Evolutionary conservation across 1,284 basidiomycete species (phyloP), one percentile per base, ranked within the genome.

Genomic region (Hemileia vastatrix): DNA sequence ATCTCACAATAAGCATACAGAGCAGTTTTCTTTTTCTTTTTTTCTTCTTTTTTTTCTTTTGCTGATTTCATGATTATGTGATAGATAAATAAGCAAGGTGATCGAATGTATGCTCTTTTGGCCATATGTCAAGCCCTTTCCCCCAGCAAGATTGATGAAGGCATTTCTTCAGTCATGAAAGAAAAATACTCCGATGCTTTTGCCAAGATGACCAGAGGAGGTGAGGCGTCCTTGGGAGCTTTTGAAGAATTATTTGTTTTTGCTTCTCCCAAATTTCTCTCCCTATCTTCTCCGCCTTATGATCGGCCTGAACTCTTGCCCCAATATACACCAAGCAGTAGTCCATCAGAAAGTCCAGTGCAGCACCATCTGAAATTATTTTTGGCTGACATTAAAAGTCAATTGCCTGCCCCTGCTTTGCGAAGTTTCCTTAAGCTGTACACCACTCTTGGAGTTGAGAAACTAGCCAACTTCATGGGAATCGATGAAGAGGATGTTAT

Each of bases 251-350:
- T 97, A 58, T 98, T 92, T 83, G 78, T 89, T 27, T 90, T 89
- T 67, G 89, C 93, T 11, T 94, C 90, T 77, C 94, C 94, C 11
- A 95, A 96, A 77, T 97, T 96, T 80, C 93, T 98, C 77, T 85
- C 85, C 6, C 89, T 90, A 66, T 94, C 91, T 77, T 67, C 73
- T 1, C 86, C 93, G 2, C 92, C 92, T 0, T 97, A 95, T 79
- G 88, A 95, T 61, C 88, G 94, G 73, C 77, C 83, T 1, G 79
- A 81, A 21, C 81, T 84, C 0, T 81, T 95, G 49, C 79, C 81
- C 19, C 72, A 76, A 1, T 82, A 82, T 77, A 76, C 82, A 53
- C 76, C 80, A 55, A 79, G 51, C 33, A 65, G 67, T 51, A 64
- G 66, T 43, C 78, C 73, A 54, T 79, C 80, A 4, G 66, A 79